A percentile compares a stretch with the other conserved stretches of the same genome.
These are phyloP conservation scores for Diatrype stigma DNA, from an alignment of 2,329 filamentous ascomycete species.

Conservation along the genomic window DNA sequence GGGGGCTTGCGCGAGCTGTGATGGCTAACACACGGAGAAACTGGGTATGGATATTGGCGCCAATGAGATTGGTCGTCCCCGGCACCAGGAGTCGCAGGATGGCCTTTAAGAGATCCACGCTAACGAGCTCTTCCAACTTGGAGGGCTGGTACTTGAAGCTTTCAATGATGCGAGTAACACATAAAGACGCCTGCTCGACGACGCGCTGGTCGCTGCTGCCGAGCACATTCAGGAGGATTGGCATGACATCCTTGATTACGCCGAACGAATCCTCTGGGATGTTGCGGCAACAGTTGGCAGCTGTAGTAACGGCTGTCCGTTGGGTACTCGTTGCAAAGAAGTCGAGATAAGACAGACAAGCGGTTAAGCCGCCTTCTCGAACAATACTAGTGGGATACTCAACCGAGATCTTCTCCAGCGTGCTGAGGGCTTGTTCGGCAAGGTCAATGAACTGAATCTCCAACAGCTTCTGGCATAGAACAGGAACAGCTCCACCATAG, in stretches of 20 bases:
- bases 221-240: constrained; percentile 84
- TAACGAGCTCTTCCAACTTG: constrained; percentile 90
- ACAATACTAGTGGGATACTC: constrained; percentile 96
- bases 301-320: constrained; percentile 91
- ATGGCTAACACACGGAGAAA: constrained; percentile 90
- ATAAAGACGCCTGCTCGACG: constrained; percentile 92
- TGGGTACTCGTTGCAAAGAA: constrained; percentile 98
- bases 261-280: constrained; percentile 91
- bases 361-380: constrained; percentile 87
- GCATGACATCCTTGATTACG: constrained; percentile 94
- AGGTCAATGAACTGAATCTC: constrained; percentile 97
- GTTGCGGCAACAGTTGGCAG: constrained; percentile 96
- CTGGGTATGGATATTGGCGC: constrained; percentile 90
- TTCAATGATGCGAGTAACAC: constrained; percentile 92
- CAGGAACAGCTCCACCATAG: constrained; percentile 92
- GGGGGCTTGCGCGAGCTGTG: constrained; percentile 82
- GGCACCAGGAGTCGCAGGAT: constrained; percentile 85
- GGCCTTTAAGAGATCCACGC: constrained; percentile 77
- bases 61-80: constrained; percentile 92
- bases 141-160: constrained; percentile 87
- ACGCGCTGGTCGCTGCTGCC: constrained; percentile 93
- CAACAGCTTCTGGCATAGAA: constrained; percentile 89
- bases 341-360: constrained; percentile 93
- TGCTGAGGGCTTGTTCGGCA: constrained; percentile 94
- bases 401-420: constrained; percentile 92